Evolutionary conservation across 768 basidiomycete genomes (phyloP).

Genomic region (Chalciporus sphaerocephalus): DNA sequence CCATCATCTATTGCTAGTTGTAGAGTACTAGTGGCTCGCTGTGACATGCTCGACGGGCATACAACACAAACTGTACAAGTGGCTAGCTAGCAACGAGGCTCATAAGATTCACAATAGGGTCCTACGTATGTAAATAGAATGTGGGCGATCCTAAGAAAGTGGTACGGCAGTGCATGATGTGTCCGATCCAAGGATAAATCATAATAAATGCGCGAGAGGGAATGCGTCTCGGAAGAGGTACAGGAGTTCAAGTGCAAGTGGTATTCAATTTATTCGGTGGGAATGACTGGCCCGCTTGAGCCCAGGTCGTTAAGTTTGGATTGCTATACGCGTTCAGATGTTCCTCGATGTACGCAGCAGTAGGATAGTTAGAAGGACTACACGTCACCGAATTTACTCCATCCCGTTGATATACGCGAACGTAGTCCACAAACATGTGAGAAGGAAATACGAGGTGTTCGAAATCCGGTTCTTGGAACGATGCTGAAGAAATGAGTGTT

Average conservation of each 20-base stretch:
- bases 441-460: slow-evolving; percentile 71
- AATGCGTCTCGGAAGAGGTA: slow-evolving; percentile 15
- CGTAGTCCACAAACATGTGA: slow-evolving; percentile 84
- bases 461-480: slow-evolving; percentile 73
- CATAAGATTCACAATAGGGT: background rate
- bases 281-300: slow-evolving; percentile 65
- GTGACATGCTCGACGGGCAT: background rate
- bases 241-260: slow-evolving; percentile 21
- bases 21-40: slow-evolving; percentile 8
- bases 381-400: slow-evolving; percentile 73
- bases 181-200: slow-evolving; percentile 24
- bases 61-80: no score
- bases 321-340: slow-evolving; percentile 62
- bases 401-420: slow-evolving; percentile 80
- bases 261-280: slow-evolving; percentile 55
- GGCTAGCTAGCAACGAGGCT: slow-evolving; percentile 1
- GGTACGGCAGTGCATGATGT: background rate
- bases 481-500: slow-evolving; percentile 32
- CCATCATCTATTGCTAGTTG: slow-evolving; percentile 3
- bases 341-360: slow-evolving; percentile 68
- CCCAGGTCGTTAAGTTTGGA: slow-evolving; percentile 85
- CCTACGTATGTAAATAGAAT: slow-evolving; percentile 10
- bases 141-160: slow-evolving; percentile 5
- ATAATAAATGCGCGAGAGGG: slow-evolving; percentile 23
- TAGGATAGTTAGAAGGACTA: slow-evolving; percentile 74